Base-by-base conservation (phyloP, 257 asterid species). In the Rhazya stricta region DNA sequence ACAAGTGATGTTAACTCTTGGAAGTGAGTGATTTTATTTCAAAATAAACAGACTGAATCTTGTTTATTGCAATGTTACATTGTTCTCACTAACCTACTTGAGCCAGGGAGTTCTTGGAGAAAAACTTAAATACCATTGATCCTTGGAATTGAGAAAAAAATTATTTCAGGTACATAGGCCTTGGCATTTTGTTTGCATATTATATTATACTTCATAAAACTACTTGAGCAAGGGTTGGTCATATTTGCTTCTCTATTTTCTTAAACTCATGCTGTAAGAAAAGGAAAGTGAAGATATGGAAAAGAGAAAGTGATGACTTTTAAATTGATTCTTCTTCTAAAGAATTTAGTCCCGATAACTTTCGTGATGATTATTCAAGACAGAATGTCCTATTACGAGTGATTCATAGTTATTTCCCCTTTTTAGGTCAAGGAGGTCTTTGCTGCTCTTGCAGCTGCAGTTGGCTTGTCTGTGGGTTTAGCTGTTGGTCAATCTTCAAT, bases 401-500 rank as follows among this genome's bases (percentile, higher is more conserved):
- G 50, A 57, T 60, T 53, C 27, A 39, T 41, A 34, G 67, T 36
- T 60, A 61, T 13, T 61, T 77, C 32, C 80, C 16, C 25, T 76
- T 84, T 83, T 63, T 77, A 94, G 98, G 97, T 94, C 74, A 94
- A 90, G 89, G 96, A 88, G 72, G 89, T 91, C 16, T 94, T 94
- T 83, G 84, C 84, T 71, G 81, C 89, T 76, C 84, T 94, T 85
- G 96, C 96, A 65, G 88, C 93, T 83, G 93, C 98, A n/a, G 97
- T 94, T 48, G 97, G 96, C 72, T 86, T 94, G 80, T 88, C 96
- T 9, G 98, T 94, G 76, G 98, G 98, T 81, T 87, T 91, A 81
- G 98, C 96, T 42, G 96, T 94, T 74, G 98, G 98, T 58, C 98
- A 94, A 79, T 90, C 97, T 75, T 94, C 98, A 23, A 84, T 94